Conservation (phyloP, 2,329 filamentous ascomycete species). For the Colletotrichum tamarilloi region DNA sequence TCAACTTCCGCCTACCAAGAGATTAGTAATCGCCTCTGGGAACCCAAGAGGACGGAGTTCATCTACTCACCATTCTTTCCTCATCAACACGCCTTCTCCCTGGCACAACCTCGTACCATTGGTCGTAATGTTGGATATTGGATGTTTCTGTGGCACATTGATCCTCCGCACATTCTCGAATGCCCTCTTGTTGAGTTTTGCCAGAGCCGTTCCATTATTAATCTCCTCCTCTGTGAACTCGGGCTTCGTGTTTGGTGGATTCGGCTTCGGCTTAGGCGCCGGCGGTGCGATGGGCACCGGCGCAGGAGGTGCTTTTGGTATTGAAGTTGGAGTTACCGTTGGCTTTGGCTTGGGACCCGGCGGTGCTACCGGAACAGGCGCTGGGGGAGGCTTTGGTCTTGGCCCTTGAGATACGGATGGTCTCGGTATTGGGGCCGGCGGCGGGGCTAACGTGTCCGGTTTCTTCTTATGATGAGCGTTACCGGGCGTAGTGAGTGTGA, state of each 20-base stretch:
- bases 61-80: conserved; percentile 21
- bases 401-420: neutral
- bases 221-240: conserved; percentile 20
- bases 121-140: neutral
- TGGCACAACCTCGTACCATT: neutral
- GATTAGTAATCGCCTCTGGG: neutral
- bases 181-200: conserved; percentile 1
- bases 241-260: neutral
- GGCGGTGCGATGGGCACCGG: neutral
- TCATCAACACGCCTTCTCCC: neutral
- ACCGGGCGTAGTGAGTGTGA: neutral
- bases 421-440: neutral
- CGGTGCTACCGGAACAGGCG: neutral
- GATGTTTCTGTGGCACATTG: neutral
- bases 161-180: neutral
- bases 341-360: neutral
- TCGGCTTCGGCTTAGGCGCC: neutral
- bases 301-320: neutral
- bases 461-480: neutral
- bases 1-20: conserved; percentile 36
- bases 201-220: conserved; percentile 18
- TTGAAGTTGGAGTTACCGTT: neutral
- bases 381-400: neutral
- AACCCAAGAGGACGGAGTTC: neutral
- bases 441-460: neutral